Evolutionary conservation across 345 rosid genomes (phyloP), one percentile per base, ranked within the genome.

Genomic region (Xanthoceras sorbifolium): DNA sequence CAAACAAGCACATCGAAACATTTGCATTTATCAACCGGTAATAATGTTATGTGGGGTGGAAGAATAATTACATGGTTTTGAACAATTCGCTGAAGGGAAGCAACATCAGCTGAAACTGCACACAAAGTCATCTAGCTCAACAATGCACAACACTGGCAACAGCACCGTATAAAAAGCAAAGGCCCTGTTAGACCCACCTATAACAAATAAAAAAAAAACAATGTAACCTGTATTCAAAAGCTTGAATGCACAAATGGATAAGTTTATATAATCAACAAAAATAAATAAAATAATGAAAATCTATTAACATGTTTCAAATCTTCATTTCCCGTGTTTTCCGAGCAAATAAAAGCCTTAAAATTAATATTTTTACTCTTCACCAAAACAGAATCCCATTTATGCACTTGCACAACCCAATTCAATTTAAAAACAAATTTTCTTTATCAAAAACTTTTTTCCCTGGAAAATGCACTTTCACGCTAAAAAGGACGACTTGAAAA

Each of bases 51-150:
- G 23, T 17, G 25, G 11, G 26, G 34, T 11, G 20, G 36, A 55
- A 48, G 23, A 15, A n/a, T 31, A 80, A 31, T 55, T 80, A 80
- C 83, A 46, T 65, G 29, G 31, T 3, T 50, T 17, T n/a, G 20
- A 72, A 63, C n/a, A 8, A 59, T 20, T 14, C 25, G 59, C 54
- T 6, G 34, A 29, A 71, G 55, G 40, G 71, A 29, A 60, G 59
- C 18, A 32, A 69, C 50, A 22, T 7, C 40, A 50, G 73, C 57
- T 67, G 83, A 50, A 66, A 67, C 36, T 36, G 61, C 64, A 71
- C n/a, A 11, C 29, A 59, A 40, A 57, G 32, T n/a, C 83, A 80
- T 80, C 52, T 46, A 71, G 0, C 25, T 25, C 28, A 15, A 67
- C 69, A 17, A 64, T 6, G 22, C 31, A 3, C 31, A 25, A n/a